Percentiles rank a stretch among this genome's conserved stretches.
These are phyloP conservation scores for Uronychia binucleata DNA, from an alignment of 73 alveolate genomes.

Conservation along the genomic window DNA sequence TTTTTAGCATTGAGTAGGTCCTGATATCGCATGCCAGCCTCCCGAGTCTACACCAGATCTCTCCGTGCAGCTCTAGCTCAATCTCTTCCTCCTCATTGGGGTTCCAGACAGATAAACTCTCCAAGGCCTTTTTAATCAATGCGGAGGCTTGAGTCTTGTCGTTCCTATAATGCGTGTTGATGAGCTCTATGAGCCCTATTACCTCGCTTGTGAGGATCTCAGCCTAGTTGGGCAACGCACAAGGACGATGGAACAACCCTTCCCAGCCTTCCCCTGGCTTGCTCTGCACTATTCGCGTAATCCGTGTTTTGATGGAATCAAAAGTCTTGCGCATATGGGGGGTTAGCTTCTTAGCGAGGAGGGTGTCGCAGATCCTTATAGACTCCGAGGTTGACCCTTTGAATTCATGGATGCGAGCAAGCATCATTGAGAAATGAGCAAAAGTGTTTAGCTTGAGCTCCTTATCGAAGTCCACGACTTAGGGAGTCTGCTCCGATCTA, in stretches of 20 bases:
- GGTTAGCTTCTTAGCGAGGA: slow-evolving; percentile 75
- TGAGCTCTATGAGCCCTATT: slow-evolving; percentile 22
- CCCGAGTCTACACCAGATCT: slow-evolving; percentile 96
- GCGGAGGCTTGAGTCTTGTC: slow-evolving; percentile 36
- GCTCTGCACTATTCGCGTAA: slow-evolving; percentile 26
- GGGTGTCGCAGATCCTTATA: slow-evolving; percentile 88
- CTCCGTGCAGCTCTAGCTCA: slow-evolving; percentile 94
- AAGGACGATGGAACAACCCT: slow-evolving; percentile 59
- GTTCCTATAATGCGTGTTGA: slow-evolving; percentile 64
- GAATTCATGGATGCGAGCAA: slow-evolving; percentile 81
- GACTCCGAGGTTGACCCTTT: slow-evolving; percentile 83
- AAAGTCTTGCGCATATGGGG: slow-evolving; percentile 88
- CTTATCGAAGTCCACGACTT: slow-evolving; percentile 80
- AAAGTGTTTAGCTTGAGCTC: slow-evolving; percentile 83
- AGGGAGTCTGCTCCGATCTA: slow-evolving; percentile 68
- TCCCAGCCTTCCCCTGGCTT: slow-evolving; percentile 66
- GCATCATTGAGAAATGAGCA: slow-evolving; percentile 80
- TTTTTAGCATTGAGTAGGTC: slow-evolving; percentile 71
- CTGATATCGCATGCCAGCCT: slow-evolving; percentile 81
- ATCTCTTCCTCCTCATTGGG: slow-evolving; percentile 93
- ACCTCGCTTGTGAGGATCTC: slow-evolving; percentile 57
- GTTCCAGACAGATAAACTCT: slow-evolving; percentile 76
- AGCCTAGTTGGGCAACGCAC: slow-evolving; percentile 49
- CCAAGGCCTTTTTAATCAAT: slow-evolving; percentile 82
- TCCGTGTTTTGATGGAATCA: slow-evolving; percentile 91